Evolutionary conservation across 2,329 filamentous ascomycete species (phyloP), one percentile per base, ranked within the genome.

Genomic region (Talaromyces atroroseus): DNA sequence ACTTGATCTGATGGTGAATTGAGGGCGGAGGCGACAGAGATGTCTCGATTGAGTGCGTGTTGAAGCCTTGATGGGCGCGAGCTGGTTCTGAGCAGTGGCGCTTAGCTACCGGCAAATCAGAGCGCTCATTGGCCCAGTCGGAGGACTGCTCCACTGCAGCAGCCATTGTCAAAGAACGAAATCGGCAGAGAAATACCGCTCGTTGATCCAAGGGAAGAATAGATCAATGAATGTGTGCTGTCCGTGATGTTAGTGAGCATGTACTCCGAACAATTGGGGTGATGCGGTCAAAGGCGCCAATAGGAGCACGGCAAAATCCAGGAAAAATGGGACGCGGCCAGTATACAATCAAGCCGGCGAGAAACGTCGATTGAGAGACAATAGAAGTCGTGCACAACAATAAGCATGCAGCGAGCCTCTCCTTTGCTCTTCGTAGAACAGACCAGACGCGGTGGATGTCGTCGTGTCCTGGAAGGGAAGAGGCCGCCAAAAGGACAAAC

Each of bases 51-150:
- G 71, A 71, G 21, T 64, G 69, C 59, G 69, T 70, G 18, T 61
- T 58, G 66, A 40, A 66, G 61, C 48, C 20, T 49, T 42, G 48
- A n/a, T 32, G 16, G 21, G 20, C 49, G 29, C 66, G 66, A 49
- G 68, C 61, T 50, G 69, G 69, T 52, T 74, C 71, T 59, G 71
- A 73, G 58, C 71, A 71, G 62, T 71, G 70, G 62, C 71, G 70
- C 32, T 58, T 58, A 62, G 65, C 67, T 54, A 70, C 59, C 16
- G 68, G 65, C 49, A 70, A 73, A 58, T 69, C 69, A 61, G 67
- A 68, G 59, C 68, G 16, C 29, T 58, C 71, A 61, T 68, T 67
- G 54, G 62, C 68, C 61, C 70, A 62, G 57, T 70, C 68, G 29
- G 71, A 71, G 57, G 68, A 71, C 65, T 64, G 64, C 56, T 68